Evolutionary conservation across 139 green algal genomes (phyloP).

Genomic region (Mesostigma viride): DNA sequence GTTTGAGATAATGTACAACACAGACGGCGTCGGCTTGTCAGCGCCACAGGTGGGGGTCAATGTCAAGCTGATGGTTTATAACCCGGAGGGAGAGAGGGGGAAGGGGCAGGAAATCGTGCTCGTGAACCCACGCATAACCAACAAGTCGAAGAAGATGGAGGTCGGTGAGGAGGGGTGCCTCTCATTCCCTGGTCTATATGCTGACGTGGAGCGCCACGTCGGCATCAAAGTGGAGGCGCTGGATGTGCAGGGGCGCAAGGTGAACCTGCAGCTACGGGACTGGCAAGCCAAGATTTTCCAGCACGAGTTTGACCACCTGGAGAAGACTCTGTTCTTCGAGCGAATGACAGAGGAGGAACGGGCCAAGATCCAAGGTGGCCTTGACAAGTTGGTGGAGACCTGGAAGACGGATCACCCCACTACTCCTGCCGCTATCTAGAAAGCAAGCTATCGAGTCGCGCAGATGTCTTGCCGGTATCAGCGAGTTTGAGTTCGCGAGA

Average conservation of each 20-base stretch:
- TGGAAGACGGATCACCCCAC: too few relatives aligned
- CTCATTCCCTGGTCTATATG: constrained; percentile 50
- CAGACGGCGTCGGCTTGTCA: constrained; percentile 91
- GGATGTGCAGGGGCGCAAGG: constrained; percentile 61
- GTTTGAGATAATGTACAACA: constrained; percentile 95
- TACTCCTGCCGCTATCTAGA: too few relatives aligned
- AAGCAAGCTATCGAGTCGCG: too few relatives aligned
- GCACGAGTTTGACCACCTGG: constrained; percentile 95
- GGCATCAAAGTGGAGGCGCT: constrained; percentile 72
- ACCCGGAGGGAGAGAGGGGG: constrained; percentile 52
- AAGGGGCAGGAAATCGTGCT: constrained; percentile 69
- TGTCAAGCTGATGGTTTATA: constrained; percentile 95
- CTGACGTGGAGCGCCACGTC: constrained; percentile 33
- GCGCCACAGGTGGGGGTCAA: constrained; percentile 93
- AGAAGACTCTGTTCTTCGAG: constrained; percentile 45
- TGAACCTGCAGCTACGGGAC: constrained; percentile 54
- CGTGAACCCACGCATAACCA: constrained; percentile 82
- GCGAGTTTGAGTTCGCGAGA: too few relatives aligned
- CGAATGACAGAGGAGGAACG: too few relatives aligned
- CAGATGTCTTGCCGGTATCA: too few relatives aligned
- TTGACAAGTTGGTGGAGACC: too few relatives aligned
- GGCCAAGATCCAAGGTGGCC: too few relatives aligned
- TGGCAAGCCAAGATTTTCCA: constrained; percentile 90
- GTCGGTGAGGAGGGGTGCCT: constrained; percentile 38
- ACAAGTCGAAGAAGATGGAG: constrained; percentile 39